Base-by-base conservation (phyloP, 345 rosid species). In the Pistacia atlantica region DNA sequence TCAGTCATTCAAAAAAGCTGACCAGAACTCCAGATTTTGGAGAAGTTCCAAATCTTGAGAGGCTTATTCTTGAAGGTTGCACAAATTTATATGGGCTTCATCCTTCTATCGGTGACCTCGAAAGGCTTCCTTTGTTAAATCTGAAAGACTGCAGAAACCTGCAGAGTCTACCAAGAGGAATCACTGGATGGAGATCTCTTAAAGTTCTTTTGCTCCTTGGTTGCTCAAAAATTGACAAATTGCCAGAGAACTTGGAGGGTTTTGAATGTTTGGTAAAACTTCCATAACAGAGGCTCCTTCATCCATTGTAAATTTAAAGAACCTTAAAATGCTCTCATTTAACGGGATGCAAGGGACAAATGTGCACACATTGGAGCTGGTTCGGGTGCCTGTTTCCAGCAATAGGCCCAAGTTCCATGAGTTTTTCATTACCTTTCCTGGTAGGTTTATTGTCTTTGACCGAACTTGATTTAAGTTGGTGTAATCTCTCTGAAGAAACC, bases 71-170 rank as follows among this genome's bases (percentile, higher is more conserved):
- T 13, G 42, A n/a, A 8, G 65, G 74, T 33, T 82, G 82, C 35
- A 42, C 46, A 17, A 75, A 45, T 33, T 63, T 82, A 62, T 9
- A 57, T n/a, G 75, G 46, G 54, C 45, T 82, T 42, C 77, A 79
- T 61, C 37, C 74, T 11, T 78, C 82, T 20, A 56, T 82, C 12
- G 78, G 80, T 28, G n/a, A 16, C 55, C 75, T 67, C 2, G 37
- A 60, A 11, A 72, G 48, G 38, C 25, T 25, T 25, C 25, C 25
- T 42, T 42, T 45, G 9, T 69, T 85, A 78, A 59, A 75, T 67
- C 60, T 82, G 13, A 64, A 80, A 11, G 59, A 28, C 57, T 82
- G 88, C 69, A 37, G 22, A 49, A 78, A 78, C 55, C 80, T 82
- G 8, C 14, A 25, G 35, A 75, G 10, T 22, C 63, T 75, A 75